These are phyloP conservation scores for Gastrodia elata DNA, from an alignment of 106 monocot genomes.

Conservation along the genomic window DNA sequence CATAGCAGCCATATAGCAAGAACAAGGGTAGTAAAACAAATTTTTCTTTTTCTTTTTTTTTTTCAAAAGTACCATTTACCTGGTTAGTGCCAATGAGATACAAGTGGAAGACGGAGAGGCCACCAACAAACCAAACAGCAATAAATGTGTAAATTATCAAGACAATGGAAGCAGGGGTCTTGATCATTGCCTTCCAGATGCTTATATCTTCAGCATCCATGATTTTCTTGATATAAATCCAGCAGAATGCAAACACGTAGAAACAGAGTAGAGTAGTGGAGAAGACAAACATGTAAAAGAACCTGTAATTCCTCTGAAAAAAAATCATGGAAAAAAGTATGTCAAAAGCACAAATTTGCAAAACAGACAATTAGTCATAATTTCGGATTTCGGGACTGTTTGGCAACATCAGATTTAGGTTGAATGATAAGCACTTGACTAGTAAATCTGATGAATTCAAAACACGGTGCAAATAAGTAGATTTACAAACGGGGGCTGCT, in stretches of 20 bases:
- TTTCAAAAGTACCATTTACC: slow-evolving; percentile 20
- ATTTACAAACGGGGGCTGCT: too few species aligned
- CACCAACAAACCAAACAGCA: slow-evolving; percentile 67
- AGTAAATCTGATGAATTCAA: too few species aligned
- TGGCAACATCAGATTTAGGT: too few species aligned
- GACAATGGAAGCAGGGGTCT: slow-evolving; percentile 58
- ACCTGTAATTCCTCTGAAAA: slow-evolving; percentile 71
- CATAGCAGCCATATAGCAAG: too few species aligned
- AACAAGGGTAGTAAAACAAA: background rate
- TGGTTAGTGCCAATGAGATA: slow-evolving; percentile 78
- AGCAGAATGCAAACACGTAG: slow-evolving; percentile 67
- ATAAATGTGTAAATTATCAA: slow-evolving; percentile 70
- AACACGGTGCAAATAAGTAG: too few species aligned
- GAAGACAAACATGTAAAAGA: slow-evolving; percentile 84
- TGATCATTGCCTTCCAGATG: slow-evolving; percentile 62
- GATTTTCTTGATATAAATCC: slow-evolving; percentile 49
- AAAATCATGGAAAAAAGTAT: background rate
- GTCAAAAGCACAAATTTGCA: background rate
- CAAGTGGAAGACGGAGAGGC: slow-evolving; percentile 58
- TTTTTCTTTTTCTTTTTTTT: background rate
- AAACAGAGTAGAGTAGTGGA: slow-evolving; percentile 64
- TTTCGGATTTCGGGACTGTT: too few species aligned
- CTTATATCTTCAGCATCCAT: slow-evolving; percentile 37
- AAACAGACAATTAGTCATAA: background rate
- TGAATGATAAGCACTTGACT: too few species aligned